A percentile compares a stretch with the other conserved stretches of the same genome.
Conservation (phyloP, 176 grass and related monocot species). For the Eleusine indica region DNA sequence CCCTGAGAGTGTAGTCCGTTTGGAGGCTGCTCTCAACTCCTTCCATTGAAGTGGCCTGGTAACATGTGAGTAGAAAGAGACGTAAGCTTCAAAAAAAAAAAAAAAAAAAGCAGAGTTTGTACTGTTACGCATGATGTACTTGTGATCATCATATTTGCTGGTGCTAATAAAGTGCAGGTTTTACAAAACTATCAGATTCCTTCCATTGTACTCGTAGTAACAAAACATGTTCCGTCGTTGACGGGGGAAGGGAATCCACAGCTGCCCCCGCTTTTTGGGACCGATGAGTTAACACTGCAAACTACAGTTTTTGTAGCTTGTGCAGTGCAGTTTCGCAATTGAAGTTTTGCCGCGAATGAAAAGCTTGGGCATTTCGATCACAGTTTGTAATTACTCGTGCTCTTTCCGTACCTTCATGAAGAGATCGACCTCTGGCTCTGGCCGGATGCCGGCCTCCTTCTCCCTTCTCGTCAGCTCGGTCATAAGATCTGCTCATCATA, state of each 20-base stretch:
- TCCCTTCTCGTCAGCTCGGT: constrained; percentile 85
- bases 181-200: neutral
- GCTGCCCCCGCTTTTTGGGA: neutral
- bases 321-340: neutral
- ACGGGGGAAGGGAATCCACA: neutral
- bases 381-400: neutral
- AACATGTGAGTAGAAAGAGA: neutral
- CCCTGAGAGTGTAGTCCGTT: constrained; percentile 96
- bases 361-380: neutral
- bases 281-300: constrained; percentile 9
- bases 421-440: constrained; percentile 91
- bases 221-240: neutral
- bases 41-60: constrained; percentile 86
- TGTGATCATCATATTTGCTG: neutral
- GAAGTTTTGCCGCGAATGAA: neutral
- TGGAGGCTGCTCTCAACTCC: constrained; percentile 91
- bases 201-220: neutral
- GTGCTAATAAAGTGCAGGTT: neutral
- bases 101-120: neutral
- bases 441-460: constrained; percentile 76
- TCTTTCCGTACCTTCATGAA: constrained; percentile 83
- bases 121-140: neutral
- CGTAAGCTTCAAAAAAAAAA: neutral
- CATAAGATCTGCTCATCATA: constrained; percentile 65
- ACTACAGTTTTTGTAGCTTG: neutral